Conservation (phyloP, 2,329 filamentous ascomycete species). For the Colletotrichum sp. region DNA sequence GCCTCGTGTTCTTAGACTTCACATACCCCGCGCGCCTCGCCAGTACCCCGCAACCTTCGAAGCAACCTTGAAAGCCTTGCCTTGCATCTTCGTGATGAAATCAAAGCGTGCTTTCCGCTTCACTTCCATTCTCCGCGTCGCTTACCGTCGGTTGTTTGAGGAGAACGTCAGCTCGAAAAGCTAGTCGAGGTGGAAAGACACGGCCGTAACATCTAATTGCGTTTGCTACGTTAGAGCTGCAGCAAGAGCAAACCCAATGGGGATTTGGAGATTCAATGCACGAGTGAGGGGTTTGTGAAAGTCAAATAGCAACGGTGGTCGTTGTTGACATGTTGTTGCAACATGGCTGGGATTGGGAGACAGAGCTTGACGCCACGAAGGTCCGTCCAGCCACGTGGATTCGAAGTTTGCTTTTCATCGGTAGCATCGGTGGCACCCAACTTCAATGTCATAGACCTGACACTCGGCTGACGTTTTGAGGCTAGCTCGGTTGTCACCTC, state of each 20-base stretch:
- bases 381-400: slow-evolving; percentile 7
- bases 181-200: not conserved
- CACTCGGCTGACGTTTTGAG: not conserved
- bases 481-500: slow-evolving; percentile 17
- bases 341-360: not conserved
- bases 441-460: slow-evolving; percentile 2
- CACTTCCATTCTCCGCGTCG: not conserved
- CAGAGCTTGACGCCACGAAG: not conserved
- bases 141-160: slow-evolving; percentile 7
- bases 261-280: slow-evolving; percentile 6
- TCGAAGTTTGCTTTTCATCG: slow-evolving; percentile 4
- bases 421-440: not conserved
- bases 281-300: not conserved
- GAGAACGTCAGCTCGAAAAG: not conserved
- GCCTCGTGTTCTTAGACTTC: slow-evolving; percentile 10
- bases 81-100: not conserved
- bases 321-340: not conserved
- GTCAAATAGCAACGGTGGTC: not conserved
- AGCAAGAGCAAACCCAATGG: not conserved
- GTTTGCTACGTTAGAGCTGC: not conserved
- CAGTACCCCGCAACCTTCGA: slow-evolving; percentile 17
- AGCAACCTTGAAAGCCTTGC: not conserved
- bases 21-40: slow-evolving; percentile 6
- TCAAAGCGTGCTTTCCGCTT: not conserved
- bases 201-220: not conserved